Conservation (phyloP, 2,329 filamentous ascomycete genomes). For the Sclerotinia borealis region DNA sequence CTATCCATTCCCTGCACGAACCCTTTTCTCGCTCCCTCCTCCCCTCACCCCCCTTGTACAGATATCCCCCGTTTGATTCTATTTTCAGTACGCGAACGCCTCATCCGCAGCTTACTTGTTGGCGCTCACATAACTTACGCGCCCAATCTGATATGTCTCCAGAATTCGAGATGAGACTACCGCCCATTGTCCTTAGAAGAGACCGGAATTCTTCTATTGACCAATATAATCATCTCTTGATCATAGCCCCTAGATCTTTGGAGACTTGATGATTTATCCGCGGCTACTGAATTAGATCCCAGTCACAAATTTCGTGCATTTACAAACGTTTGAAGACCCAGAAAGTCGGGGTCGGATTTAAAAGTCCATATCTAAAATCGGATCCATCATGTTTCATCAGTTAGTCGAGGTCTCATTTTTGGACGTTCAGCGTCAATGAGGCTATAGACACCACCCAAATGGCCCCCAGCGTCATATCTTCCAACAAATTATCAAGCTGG, state of each 20-base stretch:
- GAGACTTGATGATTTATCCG: neutral
- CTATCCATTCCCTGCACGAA: neutral
- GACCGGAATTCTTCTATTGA: neutral
- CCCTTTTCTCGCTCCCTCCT: neutral
- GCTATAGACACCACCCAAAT: conserved; percentile 9
- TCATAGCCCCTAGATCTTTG: conserved; percentile 5
- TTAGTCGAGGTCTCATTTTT: conserved; percentile 11
- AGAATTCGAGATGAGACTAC: conserved; percentile 12
- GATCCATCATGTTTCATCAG: conserved; percentile 13
- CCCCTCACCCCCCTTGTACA: neutral
- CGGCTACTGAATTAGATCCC: conserved; percentile 10
- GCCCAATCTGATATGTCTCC: conserved; percentile 12
- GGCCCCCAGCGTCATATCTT: conserved; percentile 6
- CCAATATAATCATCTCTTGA: conserved; percentile 7
- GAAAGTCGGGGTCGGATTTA: conserved; percentile 9
- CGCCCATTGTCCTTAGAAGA: conserved; percentile 10
- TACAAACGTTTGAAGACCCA: neutral
- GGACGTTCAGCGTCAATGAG: conserved; percentile 12
- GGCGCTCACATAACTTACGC: conserved; percentile 11
- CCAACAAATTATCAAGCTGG: conserved; percentile 10
- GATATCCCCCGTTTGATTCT: conserved; percentile 7
- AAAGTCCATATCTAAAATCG: conserved; percentile 7
- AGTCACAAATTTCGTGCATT: conserved; percentile 5
- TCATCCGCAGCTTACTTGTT: conserved; percentile 13
- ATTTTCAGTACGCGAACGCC: conserved; percentile 13